Evolutionary conservation across 2,329 filamentous ascomycete genomes (phyloP).

Genomic region (Penicillium brasilianum): DNA sequence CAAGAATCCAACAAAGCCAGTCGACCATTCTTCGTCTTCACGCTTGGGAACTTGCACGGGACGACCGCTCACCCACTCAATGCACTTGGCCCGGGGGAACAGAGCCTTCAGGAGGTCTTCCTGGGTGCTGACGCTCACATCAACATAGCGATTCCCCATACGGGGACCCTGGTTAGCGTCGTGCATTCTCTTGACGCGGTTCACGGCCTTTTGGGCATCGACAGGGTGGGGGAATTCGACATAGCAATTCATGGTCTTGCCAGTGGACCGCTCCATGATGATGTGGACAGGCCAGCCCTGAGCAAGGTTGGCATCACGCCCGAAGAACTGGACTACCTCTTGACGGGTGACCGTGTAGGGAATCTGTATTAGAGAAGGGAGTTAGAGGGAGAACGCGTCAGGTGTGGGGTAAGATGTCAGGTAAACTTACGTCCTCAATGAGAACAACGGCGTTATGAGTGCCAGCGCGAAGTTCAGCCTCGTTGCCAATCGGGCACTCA

Average conservation of each 20-base stretch:
- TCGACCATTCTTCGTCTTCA: constrained; percentile 50
- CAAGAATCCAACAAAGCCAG: constrained; percentile 58
- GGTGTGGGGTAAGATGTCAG: constrained; percentile 9
- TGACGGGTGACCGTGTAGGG: constrained; percentile 57
- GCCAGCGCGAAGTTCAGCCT: constrained; percentile 4
- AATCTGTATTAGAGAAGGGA: constrained; percentile 40
- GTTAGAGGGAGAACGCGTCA: not conserved
- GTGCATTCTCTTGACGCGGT: constrained; percentile 43
- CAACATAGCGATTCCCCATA: constrained; percentile 55
- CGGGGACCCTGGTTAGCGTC: constrained; percentile 47
- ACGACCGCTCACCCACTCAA: constrained; percentile 50
- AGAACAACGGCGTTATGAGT: constrained; percentile 40
- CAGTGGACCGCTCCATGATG: constrained; percentile 63
- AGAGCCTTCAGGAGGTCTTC: constrained; percentile 56
- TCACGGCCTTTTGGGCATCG: constrained; percentile 46
- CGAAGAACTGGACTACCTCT: constrained; percentile 56
- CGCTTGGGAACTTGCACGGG: constrained; percentile 40
- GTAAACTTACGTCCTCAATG: constrained; percentile 42
- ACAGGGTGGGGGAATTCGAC: constrained; percentile 55
- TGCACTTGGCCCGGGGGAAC: constrained; percentile 58
- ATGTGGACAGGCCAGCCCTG: constrained; percentile 58
- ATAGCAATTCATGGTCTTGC: constrained; percentile 61
- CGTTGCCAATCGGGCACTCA: constrained; percentile 8
- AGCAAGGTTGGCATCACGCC: constrained; percentile 42
- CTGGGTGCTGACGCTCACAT: constrained; percentile 53